These are phyloP conservation scores for Orbilia blumenaviensis DNA, from an alignment of 2,329 filamentous ascomycete genomes.

Conservation along the genomic window DNA sequence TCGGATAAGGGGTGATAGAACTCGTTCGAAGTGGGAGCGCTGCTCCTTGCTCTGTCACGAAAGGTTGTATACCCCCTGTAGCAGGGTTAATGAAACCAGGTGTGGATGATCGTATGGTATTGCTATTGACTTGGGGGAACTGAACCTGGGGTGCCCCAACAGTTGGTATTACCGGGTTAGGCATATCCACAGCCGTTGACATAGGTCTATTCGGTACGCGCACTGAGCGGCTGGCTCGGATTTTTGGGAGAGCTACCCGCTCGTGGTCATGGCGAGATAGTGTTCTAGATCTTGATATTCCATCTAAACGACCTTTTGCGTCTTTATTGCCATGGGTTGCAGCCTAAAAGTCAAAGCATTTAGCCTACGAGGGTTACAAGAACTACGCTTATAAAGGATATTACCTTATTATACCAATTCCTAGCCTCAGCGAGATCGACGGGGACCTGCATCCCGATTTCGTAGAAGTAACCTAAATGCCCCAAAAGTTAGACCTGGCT, in stretches of 20 bases:
- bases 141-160: constrained; percentile 17
- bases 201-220: constrained; percentile 34
- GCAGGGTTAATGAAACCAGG: constrained; percentile 51
- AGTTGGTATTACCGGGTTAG: constrained; percentile 43
- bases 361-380: constrained; percentile 13
- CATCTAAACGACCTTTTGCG: constrained; percentile 81
- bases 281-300: constrained; percentile 81
- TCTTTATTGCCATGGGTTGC: constrained; percentile 92
- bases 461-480: constrained; percentile 79
- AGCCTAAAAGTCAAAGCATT: constrained; percentile 69
- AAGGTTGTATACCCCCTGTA: constrained; percentile 45
- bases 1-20: constrained; percentile 46
- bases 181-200: constrained; percentile 48
- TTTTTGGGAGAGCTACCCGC: constrained; percentile 84
- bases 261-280: constrained; percentile 93
- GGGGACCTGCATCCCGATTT: constrained; percentile 92
- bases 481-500: background rate
- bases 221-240: constrained; percentile 65
- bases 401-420: constrained; percentile 76
- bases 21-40: constrained; percentile 29
- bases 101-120: constrained; percentile 15
- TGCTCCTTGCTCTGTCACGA: constrained; percentile 14
- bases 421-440: constrained; percentile 83
- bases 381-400: background rate
- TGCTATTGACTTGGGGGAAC: constrained; percentile 10